Conservation (phyloP, 345 rosid species). For the Eucalyptus erythrocorys region DNA sequence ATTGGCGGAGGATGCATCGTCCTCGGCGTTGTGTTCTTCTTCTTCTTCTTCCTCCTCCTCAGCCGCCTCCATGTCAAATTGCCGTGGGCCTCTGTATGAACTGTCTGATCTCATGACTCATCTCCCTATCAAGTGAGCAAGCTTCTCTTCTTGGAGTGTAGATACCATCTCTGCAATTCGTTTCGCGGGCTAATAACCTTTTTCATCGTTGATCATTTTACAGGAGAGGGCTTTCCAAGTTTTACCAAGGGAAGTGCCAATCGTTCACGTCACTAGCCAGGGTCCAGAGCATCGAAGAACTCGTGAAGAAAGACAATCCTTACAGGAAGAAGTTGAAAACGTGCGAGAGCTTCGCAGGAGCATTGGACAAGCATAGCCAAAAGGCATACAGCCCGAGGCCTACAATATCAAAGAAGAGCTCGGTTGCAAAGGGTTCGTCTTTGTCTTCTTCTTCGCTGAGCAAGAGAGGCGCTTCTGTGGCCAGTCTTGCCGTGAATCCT, state of each 20-base stretch:
- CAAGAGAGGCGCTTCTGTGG: not conserved
- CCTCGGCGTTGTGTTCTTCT: not conserved
- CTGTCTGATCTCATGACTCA: constrained; percentile 61
- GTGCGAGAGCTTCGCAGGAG: constrained; percentile 39
- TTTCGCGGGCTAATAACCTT: not conserved
- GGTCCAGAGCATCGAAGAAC: constrained; percentile 53
- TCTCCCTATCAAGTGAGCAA: constrained; percentile 60
- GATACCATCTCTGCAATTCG: too few relatives aligned
- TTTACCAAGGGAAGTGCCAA: constrained; percentile 66
- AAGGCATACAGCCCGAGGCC: constrained; percentile 25
- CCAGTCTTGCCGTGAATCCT: not conserved
- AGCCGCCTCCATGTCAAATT: not conserved
- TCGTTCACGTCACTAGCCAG: constrained; percentile 69
- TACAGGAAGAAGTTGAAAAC: constrained; percentile 12
- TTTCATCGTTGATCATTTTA: not conserved
- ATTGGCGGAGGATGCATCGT: constrained; percentile 35
- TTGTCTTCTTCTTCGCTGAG: not conserved
- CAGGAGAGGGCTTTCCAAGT: constrained; percentile 77
- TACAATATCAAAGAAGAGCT: not conserved
- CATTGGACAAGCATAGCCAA: not conserved
- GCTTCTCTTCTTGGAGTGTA: not conserved
- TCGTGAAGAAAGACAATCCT: constrained; percentile 33
- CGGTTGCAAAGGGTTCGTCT: not conserved
- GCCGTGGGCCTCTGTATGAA: constrained; percentile 45
- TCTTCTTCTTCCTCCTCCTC: constrained; percentile 16